Percentiles rank a stretch among this genome's conserved stretches.
Conservation (phyloP, 169 alveolate genomes). For the Plasmodium falciparum region DNA sequence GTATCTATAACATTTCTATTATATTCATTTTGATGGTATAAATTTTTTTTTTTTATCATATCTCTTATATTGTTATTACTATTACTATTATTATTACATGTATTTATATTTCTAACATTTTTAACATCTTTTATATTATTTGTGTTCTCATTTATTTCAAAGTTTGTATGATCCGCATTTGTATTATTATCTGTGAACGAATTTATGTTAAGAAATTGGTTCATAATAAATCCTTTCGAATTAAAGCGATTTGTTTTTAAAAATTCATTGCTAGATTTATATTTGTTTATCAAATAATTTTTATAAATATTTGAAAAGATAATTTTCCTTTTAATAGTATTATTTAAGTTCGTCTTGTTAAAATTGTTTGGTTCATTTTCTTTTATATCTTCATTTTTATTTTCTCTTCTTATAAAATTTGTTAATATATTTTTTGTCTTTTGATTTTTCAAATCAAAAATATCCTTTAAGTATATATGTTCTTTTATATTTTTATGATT, state of each 20-base stretch:
- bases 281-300: conserved; percentile 20
- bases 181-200: too few species aligned
- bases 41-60: too few species aligned
- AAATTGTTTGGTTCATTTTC: background rate
- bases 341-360: background rate
- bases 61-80: too few species aligned
- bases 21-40: too few species aligned
- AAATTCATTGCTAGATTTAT: conserved; percentile 11
- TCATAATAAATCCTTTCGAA: background rate
- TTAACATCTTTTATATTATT: background rate
- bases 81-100: background rate
- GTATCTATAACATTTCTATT: too few species aligned
- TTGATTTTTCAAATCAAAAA: conserved; percentile 1
- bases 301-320: conserved; percentile 8
- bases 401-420: background rate
- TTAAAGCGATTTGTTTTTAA: conserved; percentile 17
- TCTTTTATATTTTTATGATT: conserved; percentile 3
- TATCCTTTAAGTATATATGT: background rate
- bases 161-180: too few species aligned
- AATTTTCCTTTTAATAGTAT: conserved; percentile 4
- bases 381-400: conserved; percentile 29
- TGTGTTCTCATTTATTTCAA: background rate
- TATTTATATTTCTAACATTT: background rate
- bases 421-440: background rate
- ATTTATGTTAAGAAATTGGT: background rate